A percentile compares a stretch with the other conserved stretches of the same genome.
Evolutionary conservation across 1,139 yeast species (phyloP).

Genomic region (Pichia sp.): DNA sequence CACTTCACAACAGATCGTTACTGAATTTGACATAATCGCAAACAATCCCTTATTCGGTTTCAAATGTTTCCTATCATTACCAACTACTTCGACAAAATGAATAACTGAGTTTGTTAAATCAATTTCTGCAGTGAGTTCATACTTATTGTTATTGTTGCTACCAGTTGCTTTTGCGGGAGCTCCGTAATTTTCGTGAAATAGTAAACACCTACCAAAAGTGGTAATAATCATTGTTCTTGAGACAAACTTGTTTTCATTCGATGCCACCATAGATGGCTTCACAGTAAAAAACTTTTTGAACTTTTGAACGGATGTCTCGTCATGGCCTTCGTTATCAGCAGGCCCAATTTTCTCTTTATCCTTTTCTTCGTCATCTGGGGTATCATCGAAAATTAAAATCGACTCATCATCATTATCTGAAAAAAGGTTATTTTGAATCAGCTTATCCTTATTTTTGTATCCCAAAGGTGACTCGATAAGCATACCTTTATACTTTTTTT

Average conservation of each 20-base stretch:
- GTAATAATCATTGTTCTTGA: conserved; percentile 32
- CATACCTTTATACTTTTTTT: conserved; percentile 47
- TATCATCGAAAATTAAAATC: conserved; percentile 19
- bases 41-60: conserved; percentile 37
- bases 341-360: conserved; percentile 12
- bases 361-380: conserved; percentile 15
- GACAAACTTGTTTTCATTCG: conserved; percentile 6
- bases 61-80: conserved; percentile 20
- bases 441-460: conserved; percentile 25
- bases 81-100: conserved; percentile 45
- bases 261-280: conserved; percentile 1
- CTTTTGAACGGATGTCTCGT: conserved; percentile 12
- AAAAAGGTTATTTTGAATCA: conserved; percentile 2
- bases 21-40: conserved; percentile 41
- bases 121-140: conserved; percentile 41
- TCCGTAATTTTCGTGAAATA: conserved; percentile 30
- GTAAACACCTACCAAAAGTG: conserved; percentile 45
- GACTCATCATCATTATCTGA: conserved; percentile 10
- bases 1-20: conserved; percentile 50
- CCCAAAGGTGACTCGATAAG: conserved; percentile 56
- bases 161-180: no score
- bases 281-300: conserved; percentile 28
- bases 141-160: conserved; percentile 18
- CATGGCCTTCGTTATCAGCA: no score
- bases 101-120: conserved; percentile 40